Percentiles rank a stretch among this genome's conserved stretches.
phyloP scores from a whole-genome alignment of 31 red algal species.

The Asparagopsis taxiformis region DNA sequence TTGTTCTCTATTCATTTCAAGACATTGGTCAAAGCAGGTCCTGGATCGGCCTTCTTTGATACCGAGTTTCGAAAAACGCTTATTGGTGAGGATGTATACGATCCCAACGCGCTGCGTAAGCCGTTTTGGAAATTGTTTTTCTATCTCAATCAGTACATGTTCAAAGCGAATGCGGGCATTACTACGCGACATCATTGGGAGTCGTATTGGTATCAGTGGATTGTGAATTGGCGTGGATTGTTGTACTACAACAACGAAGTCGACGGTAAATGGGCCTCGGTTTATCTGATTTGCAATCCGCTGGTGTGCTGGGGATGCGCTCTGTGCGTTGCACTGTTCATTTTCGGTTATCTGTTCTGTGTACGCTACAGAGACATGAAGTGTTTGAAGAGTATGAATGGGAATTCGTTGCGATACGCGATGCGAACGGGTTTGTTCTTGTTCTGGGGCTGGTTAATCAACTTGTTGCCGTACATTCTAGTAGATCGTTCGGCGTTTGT shows the following conservation, averaged over 20 bases:
- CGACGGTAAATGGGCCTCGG: conserved; percentile 64
- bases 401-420: conserved; percentile 23
- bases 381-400: conserved; percentile 8
- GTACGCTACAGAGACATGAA: conserved; percentile 40
- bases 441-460: conserved; percentile 86
- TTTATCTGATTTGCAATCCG: conserved; percentile 92
- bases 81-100: conserved; percentile 83
- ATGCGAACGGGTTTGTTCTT: conserved; percentile 67
- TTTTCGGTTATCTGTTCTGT: conserved; percentile 33
- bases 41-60: conserved; percentile 83
- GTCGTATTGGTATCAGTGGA: conserved; percentile 96
- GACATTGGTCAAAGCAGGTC: conserved; percentile 73
- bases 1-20: conserved; percentile 93
- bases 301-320: conserved; percentile 60
- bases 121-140: conserved; percentile 72
- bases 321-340: conserved; percentile 44
- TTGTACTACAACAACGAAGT: conserved; percentile 81
- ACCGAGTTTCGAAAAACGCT: conserved; percentile 83
- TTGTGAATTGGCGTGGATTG: conserved; percentile 92
- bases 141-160: conserved; percentile 94
- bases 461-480: conserved; percentile 92
- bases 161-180: conserved; percentile 85
- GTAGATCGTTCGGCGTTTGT: conserved; percentile 94
- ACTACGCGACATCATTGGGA: conserved; percentile 90
- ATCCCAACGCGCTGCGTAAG: conserved; percentile 56